These are phyloP conservation scores for Amanita polypyramis DNA, from an alignment of 768 basidiomycete species.

Conservation along the genomic window DNA sequence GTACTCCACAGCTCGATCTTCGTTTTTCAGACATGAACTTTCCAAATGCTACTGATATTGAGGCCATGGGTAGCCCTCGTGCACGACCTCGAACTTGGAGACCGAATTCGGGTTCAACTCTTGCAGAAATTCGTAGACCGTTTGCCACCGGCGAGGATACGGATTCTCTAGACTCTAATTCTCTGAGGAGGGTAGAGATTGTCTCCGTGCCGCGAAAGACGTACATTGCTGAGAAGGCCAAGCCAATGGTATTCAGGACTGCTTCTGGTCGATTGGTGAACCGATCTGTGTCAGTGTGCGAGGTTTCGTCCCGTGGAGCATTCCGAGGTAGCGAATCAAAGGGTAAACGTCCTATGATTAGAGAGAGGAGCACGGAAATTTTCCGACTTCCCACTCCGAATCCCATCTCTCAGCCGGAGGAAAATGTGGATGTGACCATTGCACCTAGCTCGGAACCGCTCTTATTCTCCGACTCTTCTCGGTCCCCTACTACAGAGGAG, in stretches of 20 bases:
- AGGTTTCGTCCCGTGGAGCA: no score
- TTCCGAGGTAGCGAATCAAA: not conserved
- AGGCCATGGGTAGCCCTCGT: no score
- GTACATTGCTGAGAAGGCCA: not conserved
- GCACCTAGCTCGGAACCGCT: no score
- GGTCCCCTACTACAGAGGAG: no score
- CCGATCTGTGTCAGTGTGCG: not conserved
- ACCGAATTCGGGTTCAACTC: not conserved
- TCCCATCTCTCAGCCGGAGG: no score
- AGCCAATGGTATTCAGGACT: not conserved
- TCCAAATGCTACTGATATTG: conserved; percentile 15
- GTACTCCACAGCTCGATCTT: conserved; percentile 41
- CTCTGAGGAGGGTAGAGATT: not conserved
- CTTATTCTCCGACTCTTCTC: no score
- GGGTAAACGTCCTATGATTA: not conserved
- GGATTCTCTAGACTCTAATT: not conserved
- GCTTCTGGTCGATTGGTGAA: not conserved
- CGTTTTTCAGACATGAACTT: conserved; percentile 42
- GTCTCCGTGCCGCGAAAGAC: not conserved
- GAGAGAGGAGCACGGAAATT: not conserved
- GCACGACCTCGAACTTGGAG: no score
- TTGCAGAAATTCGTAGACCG: not conserved
- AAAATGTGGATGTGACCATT: no score
- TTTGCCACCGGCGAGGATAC: not conserved
- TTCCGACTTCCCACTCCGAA: not conserved